A percentile compares a stretch with the other conserved stretches of the same genome.
Conservation (phyloP, 169 alveolate genomes). For the Miamiensis avidus region DNA sequence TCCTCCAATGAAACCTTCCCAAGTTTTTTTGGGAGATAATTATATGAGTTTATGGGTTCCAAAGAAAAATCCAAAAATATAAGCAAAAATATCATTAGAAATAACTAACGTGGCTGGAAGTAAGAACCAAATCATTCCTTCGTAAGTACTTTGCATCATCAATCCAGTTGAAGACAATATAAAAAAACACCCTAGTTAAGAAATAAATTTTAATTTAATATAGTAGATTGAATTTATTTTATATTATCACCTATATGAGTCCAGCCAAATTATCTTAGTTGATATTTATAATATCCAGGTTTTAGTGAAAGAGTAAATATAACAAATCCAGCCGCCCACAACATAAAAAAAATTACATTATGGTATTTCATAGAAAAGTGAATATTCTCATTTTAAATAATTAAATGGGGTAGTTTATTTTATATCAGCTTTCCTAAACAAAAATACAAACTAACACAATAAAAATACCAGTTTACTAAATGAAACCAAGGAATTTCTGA, state of each 20-base stretch:
- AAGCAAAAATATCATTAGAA: conserved; percentile 95
- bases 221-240: too few relatives aligned
- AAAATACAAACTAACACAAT: conserved; percentile 22
- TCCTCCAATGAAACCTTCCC: conserved; percentile 98
- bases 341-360: conserved; percentile 34
- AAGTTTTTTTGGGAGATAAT: conserved; percentile 98
- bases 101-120: conserved; percentile 94
- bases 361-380: conserved; percentile 77
- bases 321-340: conserved; percentile 42
- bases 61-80: conserved; percentile 93
- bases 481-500: conserved; percentile 16
- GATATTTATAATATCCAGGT: conserved; percentile 40
- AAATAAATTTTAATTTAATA: too few relatives aligned
- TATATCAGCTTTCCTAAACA: conserved; percentile 30
- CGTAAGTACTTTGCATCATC: conserved; percentile 24
- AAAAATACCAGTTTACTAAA: conserved; percentile 40
- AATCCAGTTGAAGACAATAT: conserved; percentile 36
- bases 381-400: conserved; percentile 63
- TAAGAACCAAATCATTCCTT: conserved; percentile 92
- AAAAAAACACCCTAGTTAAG: conserved; percentile 6
- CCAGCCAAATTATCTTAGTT: conserved; percentile 52
- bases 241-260: conserved; percentile 18
- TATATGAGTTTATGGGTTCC: conserved; percentile 94
- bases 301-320: conserved; percentile 31
- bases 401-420: conserved; percentile 24